Conservation (phyloP, 257 asterid species). For the Verbena officinalis region DNA sequence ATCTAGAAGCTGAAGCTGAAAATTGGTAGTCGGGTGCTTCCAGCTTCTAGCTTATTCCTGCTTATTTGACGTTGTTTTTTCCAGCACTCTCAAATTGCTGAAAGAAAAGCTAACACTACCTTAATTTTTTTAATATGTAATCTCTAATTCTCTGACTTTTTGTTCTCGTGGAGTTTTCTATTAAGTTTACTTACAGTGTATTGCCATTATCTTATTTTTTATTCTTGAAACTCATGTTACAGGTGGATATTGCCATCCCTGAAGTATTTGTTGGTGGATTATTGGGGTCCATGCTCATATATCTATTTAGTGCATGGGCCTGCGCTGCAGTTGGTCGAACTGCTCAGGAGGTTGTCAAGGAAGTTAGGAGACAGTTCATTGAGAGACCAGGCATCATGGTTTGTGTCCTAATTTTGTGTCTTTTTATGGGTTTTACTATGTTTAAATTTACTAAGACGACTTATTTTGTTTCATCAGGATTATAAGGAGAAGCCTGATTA, state of each 20-base stretch:
- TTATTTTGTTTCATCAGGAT: conserved; percentile 60
- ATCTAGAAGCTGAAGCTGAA: too few relatives aligned
- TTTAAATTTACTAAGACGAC: conserved; percentile 24
- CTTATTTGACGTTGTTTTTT: too few relatives aligned
- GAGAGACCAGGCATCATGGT: conserved; percentile 99
- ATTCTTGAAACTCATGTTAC: conserved; percentile 28
- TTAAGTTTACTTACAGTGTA: conserved; percentile 10
- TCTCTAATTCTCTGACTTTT: conserved; percentile 11
- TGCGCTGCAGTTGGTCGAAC: conserved; percentile 98
- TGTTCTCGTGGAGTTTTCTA: conserved; percentile 2
- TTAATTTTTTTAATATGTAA: neutral
- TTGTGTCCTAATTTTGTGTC: conserved; percentile 33
- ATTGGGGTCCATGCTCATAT: conserved; percentile 96
- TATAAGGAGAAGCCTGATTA: conserved; percentile 99
- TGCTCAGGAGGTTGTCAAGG: conserved; percentile 99
- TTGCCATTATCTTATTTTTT: neutral
- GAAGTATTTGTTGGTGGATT: conserved; percentile 98
- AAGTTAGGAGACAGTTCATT: conserved; percentile 96
- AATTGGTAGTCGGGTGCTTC: too few relatives aligned
- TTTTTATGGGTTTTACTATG: conserved; percentile 12
- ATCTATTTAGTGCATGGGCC: conserved; percentile 98
- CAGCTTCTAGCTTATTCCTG: too few relatives aligned
- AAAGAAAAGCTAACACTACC: too few relatives aligned
- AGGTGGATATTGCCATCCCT: conserved; percentile 99
- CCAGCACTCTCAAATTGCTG: too few relatives aligned